These are phyloP conservation scores for Phyllosticta capitalensis DNA, from an alignment of 2,329 filamentous ascomycete species.

Conservation along the genomic window DNA sequence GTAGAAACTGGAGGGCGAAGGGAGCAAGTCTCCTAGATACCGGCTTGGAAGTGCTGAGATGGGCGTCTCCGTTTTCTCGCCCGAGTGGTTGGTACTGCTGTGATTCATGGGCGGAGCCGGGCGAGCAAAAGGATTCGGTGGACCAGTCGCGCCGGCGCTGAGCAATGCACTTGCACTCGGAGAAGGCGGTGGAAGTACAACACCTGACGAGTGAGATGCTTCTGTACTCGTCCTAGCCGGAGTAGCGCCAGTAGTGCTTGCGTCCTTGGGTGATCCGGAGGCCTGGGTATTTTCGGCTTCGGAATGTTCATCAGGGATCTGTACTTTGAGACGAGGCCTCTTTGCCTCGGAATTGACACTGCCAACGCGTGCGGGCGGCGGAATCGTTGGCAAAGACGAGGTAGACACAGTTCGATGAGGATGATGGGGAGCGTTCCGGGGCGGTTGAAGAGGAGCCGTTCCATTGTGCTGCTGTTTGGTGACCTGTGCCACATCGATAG, in stretches of 20 bases:
- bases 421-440: constrained; percentile 18
- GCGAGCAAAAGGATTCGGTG: constrained; percentile 89
- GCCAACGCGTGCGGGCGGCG: constrained; percentile 68
- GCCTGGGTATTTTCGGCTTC: constrained; percentile 67
- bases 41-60: constrained; percentile 89
- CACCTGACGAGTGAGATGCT: constrained; percentile 53
- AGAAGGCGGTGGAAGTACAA: constrained; percentile 86
- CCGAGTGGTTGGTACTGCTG: constrained; percentile 25
- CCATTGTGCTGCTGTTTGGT: constrained; percentile 36
- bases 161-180: constrained; percentile 78
- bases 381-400: constrained; percentile 59
- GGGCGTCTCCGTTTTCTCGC: constrained; percentile 56
- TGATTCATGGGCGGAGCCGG: constrained; percentile 63
- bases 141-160: constrained; percentile 83
- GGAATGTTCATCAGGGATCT: constrained; percentile 87
- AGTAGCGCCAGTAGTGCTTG: constrained; percentile 50
- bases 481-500: constrained; percentile 52
- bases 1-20: constrained; percentile 87
- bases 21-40: constrained; percentile 81
- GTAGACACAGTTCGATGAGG: constrained; percentile 46
- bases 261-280: constrained; percentile 55
- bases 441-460: constrained; percentile 47
- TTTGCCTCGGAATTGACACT: constrained; percentile 60
- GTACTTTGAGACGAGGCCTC: constrained; percentile 78
- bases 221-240: constrained; percentile 45